phyloP scores from a whole-genome alignment of 495 filamentous ascomycete genomes.

The Sphaerosporella brunnea region DNA sequence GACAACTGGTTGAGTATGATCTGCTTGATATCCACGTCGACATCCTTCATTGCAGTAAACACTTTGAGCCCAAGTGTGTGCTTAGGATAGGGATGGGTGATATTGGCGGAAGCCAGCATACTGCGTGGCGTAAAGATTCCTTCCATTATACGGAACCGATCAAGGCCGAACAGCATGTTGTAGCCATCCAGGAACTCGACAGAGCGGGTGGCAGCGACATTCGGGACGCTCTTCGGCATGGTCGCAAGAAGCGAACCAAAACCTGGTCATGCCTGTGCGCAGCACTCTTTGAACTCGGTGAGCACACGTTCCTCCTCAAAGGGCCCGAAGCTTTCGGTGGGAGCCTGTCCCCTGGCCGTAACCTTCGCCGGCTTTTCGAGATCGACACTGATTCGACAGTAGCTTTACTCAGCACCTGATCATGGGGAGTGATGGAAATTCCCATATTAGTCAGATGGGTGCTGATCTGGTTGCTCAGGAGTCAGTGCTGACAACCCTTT shows the following conservation, averaged over 20 bases:
- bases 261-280: constrained; percentile 84
- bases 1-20: constrained; percentile 71
- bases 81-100: constrained; percentile 49
- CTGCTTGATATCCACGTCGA: constrained; percentile 79
- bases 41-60: constrained; percentile 51
- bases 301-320: constrained; percentile 85
- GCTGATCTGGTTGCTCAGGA: constrained; percentile 76
- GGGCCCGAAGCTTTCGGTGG: constrained; percentile 52
- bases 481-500: constrained; percentile 79
- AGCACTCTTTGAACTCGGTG: constrained; percentile 91
- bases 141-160: constrained; percentile 70
- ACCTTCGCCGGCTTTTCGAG: constrained; percentile 63
- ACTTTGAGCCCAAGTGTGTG: constrained; percentile 44
- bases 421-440: constrained; percentile 70
- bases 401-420: constrained; percentile 66
- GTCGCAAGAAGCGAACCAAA: constrained; percentile 46
- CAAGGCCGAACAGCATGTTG: constrained; percentile 80
- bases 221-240: constrained; percentile 38
- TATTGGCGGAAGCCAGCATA: constrained; percentile 26
- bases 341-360: constrained; percentile 42
- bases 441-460: constrained; percentile 50
- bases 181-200: constrained; percentile 94
- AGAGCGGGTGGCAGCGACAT: constrained; percentile 34
- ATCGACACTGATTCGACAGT: no score
- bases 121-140: constrained; percentile 41